These are phyloP conservation scores for Hypoxylon cercidicola DNA, from an alignment of 495 filamentous ascomycete species.

Conservation along the genomic window DNA sequence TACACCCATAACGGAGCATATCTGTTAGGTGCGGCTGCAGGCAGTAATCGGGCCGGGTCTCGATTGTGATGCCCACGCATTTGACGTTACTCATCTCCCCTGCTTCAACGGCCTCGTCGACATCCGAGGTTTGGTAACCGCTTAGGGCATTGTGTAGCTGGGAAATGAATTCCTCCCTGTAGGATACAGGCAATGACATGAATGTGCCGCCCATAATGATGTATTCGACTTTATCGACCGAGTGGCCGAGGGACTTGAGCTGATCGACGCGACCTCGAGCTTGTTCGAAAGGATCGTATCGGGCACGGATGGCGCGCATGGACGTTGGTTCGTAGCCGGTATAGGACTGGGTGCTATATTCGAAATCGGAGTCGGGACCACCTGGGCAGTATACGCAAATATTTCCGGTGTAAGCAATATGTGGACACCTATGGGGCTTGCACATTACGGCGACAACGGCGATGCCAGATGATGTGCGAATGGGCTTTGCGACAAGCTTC, in stretches of 20 bases:
- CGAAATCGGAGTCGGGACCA: conserved; percentile 96
- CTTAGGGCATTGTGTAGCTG: conserved; percentile 96
- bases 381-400: conserved; percentile 99
- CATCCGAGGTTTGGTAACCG: conserved; percentile 88
- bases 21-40: conserved; percentile 87
- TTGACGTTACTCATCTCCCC: conserved; percentile 95
- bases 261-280: conserved; percentile 95
- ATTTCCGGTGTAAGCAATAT: conserved; percentile 97
- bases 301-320: conserved; percentile 96
- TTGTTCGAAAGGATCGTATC: conserved; percentile 98
- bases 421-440: conserved; percentile 96
- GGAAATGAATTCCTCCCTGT: conserved; percentile 91
- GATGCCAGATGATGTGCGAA: conserved; percentile 94
- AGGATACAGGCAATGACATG: conserved; percentile 91
- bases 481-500: conserved; percentile 95
- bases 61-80: conserved; percentile 98
- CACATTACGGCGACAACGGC: conserved; percentile 99
- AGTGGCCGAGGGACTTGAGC: conserved; percentile 92
- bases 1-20: conserved; percentile 98
- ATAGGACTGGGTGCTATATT: conserved; percentile 98
- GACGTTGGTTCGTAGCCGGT: conserved; percentile 98
- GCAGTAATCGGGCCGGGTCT: conserved; percentile 97
- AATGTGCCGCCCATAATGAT: conserved; percentile 99
- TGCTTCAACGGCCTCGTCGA: conserved; percentile 92
- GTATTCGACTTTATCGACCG: conserved; percentile 98